phyloP scores from a whole-genome alignment of 495 filamentous ascomycete species.

The Aspergillus leporis region DNA sequence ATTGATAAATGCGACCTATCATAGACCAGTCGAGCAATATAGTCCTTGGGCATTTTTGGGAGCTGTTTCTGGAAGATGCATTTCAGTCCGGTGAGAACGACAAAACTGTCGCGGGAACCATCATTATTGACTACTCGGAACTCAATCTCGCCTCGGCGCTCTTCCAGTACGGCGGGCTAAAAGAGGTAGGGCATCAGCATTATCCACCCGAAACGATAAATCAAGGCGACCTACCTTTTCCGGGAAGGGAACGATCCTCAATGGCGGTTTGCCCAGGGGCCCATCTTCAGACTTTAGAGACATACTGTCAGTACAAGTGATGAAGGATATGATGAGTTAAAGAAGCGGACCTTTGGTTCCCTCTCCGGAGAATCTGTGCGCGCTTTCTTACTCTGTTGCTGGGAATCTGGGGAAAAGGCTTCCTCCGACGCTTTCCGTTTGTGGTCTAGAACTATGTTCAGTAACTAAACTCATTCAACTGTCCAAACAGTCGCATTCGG shows the following conservation, averaged over 20 bases:
- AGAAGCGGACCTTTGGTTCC: constrained; percentile 44
- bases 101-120: constrained; percentile 79
- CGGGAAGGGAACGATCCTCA: constrained; percentile 72
- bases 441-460: constrained; percentile 41
- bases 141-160: constrained; percentile 93
- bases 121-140: constrained; percentile 99
- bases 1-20: constrained; percentile 95
- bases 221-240: constrained; percentile 62
- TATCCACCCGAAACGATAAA: neutral
- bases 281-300: constrained; percentile 34
- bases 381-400: constrained; percentile 59
- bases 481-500: neutral
- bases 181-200: constrained; percentile 4
- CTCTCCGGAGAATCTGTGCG: constrained; percentile 56
- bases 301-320: neutral
- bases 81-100: constrained; percentile 93
- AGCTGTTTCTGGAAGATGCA: constrained; percentile 99
- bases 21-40: constrained; percentile 95
- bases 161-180: constrained; percentile 87
- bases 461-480: constrained; percentile 5
- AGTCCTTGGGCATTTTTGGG: constrained; percentile 99
- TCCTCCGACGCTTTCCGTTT: constrained; percentile 83
- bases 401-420: constrained; percentile 56
- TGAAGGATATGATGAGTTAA: neutral
- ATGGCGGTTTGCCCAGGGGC: constrained; percentile 34